These are phyloP conservation scores for Acanthamoeba lenticulata DNA, from an alignment of 208 protist species.

Conservation along the genomic window DNA sequence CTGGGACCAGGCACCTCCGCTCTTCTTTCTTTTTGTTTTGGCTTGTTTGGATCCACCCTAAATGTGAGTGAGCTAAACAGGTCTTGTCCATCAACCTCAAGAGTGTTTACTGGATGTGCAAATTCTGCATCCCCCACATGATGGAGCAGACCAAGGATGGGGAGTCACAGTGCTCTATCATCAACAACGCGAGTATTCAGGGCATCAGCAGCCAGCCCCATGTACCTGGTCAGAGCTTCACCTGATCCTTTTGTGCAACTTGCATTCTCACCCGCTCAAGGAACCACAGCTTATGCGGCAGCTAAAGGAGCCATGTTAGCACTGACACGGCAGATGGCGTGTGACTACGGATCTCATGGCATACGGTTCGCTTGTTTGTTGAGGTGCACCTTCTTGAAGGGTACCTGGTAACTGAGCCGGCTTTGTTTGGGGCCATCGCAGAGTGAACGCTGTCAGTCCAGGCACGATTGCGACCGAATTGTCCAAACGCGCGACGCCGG, in stretches of 20 bases:
- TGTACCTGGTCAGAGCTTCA: background rate
- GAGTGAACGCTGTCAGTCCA: conserved; percentile 3
- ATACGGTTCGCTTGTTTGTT: background rate
- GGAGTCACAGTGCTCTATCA: background rate
- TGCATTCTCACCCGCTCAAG: background rate
- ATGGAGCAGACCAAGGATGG: background rate
- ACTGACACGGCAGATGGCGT: conserved; percentile 18
- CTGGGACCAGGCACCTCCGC: background rate
- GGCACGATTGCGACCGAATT: background rate
- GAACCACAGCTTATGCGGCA: background rate
- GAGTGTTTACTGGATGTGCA: conserved; percentile 40
- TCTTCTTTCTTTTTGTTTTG: background rate
- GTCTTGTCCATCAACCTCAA: background rate
- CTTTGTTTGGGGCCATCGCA: background rate
- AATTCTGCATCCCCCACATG: conserved; percentile 2
- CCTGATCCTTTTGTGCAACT: background rate
- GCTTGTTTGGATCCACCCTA: background rate
- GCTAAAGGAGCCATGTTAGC: background rate
- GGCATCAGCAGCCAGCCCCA: background rate
- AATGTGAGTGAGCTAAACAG: background rate
- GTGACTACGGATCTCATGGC: background rate
- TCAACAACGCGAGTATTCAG: conserved; percentile 54
- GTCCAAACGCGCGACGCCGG: background rate
- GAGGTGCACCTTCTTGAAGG: background rate
- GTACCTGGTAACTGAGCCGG: background rate